Base-by-base conservation (phyloP, 768 basidiomycete genomes). In the Boletellus sp. region DNA sequence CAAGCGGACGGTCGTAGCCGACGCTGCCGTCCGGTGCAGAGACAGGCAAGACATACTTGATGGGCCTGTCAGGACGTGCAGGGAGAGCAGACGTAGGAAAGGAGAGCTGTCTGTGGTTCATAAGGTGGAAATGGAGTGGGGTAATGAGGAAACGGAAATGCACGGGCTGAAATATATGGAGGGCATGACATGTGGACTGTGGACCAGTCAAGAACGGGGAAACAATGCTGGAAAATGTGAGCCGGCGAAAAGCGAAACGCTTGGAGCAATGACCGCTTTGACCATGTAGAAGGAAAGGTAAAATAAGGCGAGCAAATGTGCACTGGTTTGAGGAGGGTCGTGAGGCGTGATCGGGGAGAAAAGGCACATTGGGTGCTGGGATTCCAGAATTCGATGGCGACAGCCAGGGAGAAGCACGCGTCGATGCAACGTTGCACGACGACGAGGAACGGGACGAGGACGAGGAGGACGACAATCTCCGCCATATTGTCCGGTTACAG, bases 1-100 rank as follows among this genome's bases (percentile, higher is more conserved):
- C 59, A 1, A 55, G 55, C 7, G 61, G 57, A 16, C 28, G 52
- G 42, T 67, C 59, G 42, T 56, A 69, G 12, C 42, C 48, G 19
- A 61, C 26, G 32, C 12, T 49, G 22, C 60, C 60, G 24, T 67
- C 57, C 0, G 42, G 49, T 2, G 52, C 12, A 1, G 26, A 26
- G 32, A 47, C 44, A 0, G 60, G 56, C 2, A 3, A 24, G 12
- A 42, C 52, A 38, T 55, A 62, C n/a, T 52, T 55, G 41, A 53
- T 20, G 0, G 54, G 56, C 5, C 58, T 28, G 20, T 55, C 42
- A 12, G 59, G 55, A n/a, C 36, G 54, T 3, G 23, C 12, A 0
- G 51, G 43, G 19, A 61, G 60, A 15, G 56, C 47, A 38, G 61
- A 48, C 22, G 51, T 26, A 17, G 54, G 11, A 10, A 56, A 51